These are phyloP conservation scores for Voacanga thouarsii DNA, from an alignment of 257 asterid genomes.

Conservation along the genomic window DNA sequence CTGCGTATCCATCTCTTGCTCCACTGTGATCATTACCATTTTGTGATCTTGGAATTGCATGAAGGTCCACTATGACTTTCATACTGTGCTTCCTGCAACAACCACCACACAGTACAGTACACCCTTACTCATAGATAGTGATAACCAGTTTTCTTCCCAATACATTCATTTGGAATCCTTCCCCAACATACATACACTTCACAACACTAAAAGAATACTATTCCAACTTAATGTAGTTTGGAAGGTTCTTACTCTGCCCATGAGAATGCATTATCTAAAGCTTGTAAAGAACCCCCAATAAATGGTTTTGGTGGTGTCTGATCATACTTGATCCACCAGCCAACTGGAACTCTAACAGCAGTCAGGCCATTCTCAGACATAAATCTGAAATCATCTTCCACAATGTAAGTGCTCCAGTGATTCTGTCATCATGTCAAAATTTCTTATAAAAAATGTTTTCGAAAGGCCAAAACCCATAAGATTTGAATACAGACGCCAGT, in stretches of 20 bases:
- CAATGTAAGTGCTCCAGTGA: constrained; percentile 61
- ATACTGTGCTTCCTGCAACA: constrained; percentile 50
- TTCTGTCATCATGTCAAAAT: constrained; percentile 27
- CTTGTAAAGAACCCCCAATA: constrained; percentile 60
- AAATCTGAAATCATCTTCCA: constrained; percentile 62
- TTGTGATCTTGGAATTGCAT: constrained; percentile 72
- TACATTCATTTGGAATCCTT: too few species aligned
- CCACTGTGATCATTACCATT: constrained; percentile 65
- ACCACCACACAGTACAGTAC: neutral
- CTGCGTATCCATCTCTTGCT: constrained; percentile 58
- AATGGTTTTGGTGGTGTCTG: constrained; percentile 60
- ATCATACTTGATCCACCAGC: constrained; percentile 70
- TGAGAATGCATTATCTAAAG: constrained; percentile 61
- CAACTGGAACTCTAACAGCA: constrained; percentile 74
- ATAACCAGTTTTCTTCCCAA: neutral
- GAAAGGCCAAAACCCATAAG: constrained; percentile 30
- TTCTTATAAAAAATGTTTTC: too few species aligned
- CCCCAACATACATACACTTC: neutral
- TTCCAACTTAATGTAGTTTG: constrained; percentile 2
- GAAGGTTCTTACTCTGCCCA: constrained; percentile 67
- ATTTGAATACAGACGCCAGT: neutral
- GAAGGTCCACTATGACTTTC: constrained; percentile 61
- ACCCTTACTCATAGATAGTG: neutral
- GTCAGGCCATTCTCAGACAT: constrained; percentile 43
- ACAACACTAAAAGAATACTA: too few species aligned